A percentile compares a stretch with the other conserved stretches of the same genome.
These are phyloP conservation scores for Vanrija sp. DNA, from an alignment of 1,284 basidiomycete species.

Conservation along the genomic window DNA sequence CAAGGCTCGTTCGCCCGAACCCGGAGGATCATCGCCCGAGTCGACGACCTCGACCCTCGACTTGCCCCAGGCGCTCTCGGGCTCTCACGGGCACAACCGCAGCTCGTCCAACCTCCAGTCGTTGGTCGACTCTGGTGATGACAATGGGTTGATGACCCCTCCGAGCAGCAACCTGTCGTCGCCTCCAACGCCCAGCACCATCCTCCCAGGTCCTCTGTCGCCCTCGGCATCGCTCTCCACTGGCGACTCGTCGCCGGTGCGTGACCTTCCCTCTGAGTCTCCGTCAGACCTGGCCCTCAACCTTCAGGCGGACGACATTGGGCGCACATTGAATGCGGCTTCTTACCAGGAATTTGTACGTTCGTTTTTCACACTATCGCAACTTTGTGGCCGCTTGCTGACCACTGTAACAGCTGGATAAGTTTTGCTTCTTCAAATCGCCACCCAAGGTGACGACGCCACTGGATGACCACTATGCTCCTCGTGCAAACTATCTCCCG, in stretches of 20 bases:
- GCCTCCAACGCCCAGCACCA: slow-evolving; percentile 34
- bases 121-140: slow-evolving; percentile 20
- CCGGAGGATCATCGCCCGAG: neutral
- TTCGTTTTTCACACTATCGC: neutral
- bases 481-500: too few species aligned
- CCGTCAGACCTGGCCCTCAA: neutral
- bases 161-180: slow-evolving; percentile 44
- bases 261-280: neutral
- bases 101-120: slow-evolving; percentile 36
- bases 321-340: slow-evolving; percentile 22
- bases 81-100: slow-evolving; percentile 20
- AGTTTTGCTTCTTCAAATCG: slow-evolving; percentile 50
- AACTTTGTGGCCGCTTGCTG: neutral
- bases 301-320: slow-evolving; percentile 19
- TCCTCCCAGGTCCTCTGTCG: slow-evolving; percentile 26
- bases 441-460: slow-evolving; percentile 20
- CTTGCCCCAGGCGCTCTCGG: slow-evolving; percentile 3
- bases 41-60: neutral
- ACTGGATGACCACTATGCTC: neutral
- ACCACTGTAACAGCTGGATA: slow-evolving; percentile 36
- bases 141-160: slow-evolving; percentile 37
- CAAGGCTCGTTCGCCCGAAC: slow-evolving; percentile 32
- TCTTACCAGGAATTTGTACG: slow-evolving; percentile 46
- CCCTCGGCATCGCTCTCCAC: slow-evolving; percentile 35
- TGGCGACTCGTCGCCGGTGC: slow-evolving; percentile 40